These are phyloP conservation scores for Adansonia grandidieri DNA, from an alignment of 441 rosid genomes.

Conservation along the genomic window DNA sequence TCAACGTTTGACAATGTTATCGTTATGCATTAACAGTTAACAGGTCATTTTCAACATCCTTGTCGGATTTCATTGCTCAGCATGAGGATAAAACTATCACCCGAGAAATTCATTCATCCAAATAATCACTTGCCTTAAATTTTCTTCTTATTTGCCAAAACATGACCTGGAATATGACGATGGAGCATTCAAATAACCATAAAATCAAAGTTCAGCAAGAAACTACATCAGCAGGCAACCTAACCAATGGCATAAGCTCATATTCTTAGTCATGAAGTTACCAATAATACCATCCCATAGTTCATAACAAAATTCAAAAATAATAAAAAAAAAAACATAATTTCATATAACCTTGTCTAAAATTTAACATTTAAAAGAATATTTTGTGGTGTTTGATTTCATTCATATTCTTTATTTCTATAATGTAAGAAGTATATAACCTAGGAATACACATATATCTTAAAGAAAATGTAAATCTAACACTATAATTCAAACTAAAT, in stretches of 20 bases:
- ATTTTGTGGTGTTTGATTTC: background rate
- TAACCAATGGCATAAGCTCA: background rate
- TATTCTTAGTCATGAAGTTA: background rate
- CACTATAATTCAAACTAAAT: background rate
- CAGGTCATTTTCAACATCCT: background rate
- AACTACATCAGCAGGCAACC: background rate
- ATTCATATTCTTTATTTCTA: constrained; percentile 8
- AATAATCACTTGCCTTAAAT: too few species aligned
- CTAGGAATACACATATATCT: background rate
- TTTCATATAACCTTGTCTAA: background rate
- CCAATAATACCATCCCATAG: background rate
- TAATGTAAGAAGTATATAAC: constrained; percentile 4
- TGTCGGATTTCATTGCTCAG: too few species aligned
- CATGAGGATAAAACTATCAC: too few species aligned
- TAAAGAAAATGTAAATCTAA: background rate
- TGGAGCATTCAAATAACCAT: background rate
- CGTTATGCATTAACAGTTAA: background rate
- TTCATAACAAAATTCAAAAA: background rate
- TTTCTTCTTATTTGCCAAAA: too few species aligned
- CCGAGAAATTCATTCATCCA: too few species aligned
- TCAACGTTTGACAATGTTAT: background rate
- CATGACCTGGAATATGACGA: too few species aligned
- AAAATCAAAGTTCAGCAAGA: background rate
- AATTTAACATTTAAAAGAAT: constrained; percentile 14
- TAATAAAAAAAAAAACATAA: background rate